Evolutionary conservation across 2,329 filamentous ascomycete genomes (phyloP).

Genomic region (Monilinia aucupariae): DNA sequence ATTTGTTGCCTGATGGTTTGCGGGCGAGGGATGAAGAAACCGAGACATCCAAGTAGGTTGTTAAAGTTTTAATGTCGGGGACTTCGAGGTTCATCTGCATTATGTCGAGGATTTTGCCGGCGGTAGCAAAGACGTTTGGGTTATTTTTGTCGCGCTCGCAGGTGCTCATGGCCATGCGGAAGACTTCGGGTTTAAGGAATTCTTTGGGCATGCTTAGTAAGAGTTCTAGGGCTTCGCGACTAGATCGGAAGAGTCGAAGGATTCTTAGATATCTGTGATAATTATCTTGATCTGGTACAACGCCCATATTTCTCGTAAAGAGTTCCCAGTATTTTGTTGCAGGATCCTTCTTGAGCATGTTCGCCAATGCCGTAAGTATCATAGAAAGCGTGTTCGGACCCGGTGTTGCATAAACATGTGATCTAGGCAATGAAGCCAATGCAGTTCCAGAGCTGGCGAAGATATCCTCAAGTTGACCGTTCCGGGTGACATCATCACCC

Average conservation of each 20-base stretch:
- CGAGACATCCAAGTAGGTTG: constrained; percentile 52
- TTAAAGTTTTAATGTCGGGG: constrained; percentile 48
- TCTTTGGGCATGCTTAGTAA: constrained; percentile 49
- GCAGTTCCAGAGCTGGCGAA: background rate
- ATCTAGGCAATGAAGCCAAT: constrained; percentile 4
- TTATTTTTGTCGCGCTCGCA: constrained; percentile 77
- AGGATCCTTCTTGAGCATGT: constrained; percentile 54
- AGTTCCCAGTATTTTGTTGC: constrained; percentile 74
- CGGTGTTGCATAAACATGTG: constrained; percentile 40
- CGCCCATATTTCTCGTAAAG: constrained; percentile 54
- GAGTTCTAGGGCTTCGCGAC: constrained; percentile 53
- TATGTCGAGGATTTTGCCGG: constrained; percentile 57
- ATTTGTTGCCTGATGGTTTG: constrained; percentile 39
- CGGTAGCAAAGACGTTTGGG: constrained; percentile 58
- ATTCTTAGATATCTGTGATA: constrained; percentile 63
- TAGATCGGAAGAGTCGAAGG: constrained; percentile 61
- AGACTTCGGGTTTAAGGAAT: constrained; percentile 47
- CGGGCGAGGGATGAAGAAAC: constrained; percentile 34
- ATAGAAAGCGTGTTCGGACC: constrained; percentile 60
- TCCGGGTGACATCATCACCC: background rate
- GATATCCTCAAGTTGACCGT: background rate
- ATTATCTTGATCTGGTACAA: constrained; percentile 68
- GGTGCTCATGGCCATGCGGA: constrained; percentile 66
- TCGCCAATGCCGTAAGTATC: constrained; percentile 58
- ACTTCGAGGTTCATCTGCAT: constrained; percentile 47